Evolutionary conservation across 305 asterid species (phyloP), one percentile per base, ranked within the genome.

Genomic region (Ruellia speciosa): DNA sequence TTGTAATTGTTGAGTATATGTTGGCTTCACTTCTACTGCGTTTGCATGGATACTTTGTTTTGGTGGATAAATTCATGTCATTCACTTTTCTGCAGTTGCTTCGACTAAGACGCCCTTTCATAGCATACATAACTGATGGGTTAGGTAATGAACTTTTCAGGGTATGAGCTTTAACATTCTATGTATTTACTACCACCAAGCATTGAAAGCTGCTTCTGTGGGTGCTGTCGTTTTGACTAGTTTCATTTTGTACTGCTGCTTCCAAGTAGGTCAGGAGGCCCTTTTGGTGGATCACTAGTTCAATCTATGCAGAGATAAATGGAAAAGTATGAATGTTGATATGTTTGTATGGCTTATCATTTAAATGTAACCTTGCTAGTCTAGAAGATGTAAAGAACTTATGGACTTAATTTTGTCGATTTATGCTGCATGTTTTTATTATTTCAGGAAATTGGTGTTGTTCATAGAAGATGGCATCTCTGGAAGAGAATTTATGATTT

Each of bases 391-490:
- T 61, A 37, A 35, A 62, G 54, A 52, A 40, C 52, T 58, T 43
- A 47, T 52, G 18, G 45, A 49, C 47, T 52, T 5, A 24, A 15
- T 43, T 12, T 13, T n/a, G 16, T 43, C 12, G 7, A 33, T 41
- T 48, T 63, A 7, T 51, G 18, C 45, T 9, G 58, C 54, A 49
- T 46, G 49, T 24, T n/a, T 43, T 37, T 37, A 13, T 66, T 57
- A 37, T 67, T 49, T 48, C 78, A 90, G 98, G 95, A 88, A 74
- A 62, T 88, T 70, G 98, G 98, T 66, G 98, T 92, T 58, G 98
- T 92, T 69, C 98, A 92, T 73, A 75, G 88, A 77, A 83, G 98
- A 79, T 92, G 98, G 96, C 98, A 92, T 86, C 90, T 88, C 55
- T 92, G 98, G 98, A 85, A 75, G 78, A 84, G 98, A 81, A 79